Evolutionary conservation across 2,329 filamentous ascomycete species (phyloP).

Genomic region (Graphilbum sp.): DNA sequence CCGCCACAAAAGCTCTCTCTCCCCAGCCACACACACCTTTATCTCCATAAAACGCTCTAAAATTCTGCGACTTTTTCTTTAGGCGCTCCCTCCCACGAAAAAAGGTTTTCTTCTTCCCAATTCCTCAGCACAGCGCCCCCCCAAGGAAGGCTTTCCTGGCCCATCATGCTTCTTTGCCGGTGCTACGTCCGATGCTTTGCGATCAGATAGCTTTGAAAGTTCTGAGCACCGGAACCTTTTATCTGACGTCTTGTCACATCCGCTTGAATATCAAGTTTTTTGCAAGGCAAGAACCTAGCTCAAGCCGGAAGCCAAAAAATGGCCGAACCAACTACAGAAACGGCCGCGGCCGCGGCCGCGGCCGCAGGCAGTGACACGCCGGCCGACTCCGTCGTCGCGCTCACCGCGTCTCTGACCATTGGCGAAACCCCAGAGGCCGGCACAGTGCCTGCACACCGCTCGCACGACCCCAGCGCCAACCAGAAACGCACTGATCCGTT

Average conservation of each 20-base stretch:
- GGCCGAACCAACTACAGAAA: neutral
- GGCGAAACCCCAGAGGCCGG: too few relatives aligned
- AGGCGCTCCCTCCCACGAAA: neutral
- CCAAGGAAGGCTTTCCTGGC: neutral
- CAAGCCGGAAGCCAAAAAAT: neutral
- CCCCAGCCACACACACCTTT: neutral
- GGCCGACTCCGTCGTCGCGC: too few relatives aligned
- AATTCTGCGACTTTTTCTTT: neutral
- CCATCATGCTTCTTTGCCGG: conserved; percentile 8
- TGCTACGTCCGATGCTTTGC: conserved; percentile 4
- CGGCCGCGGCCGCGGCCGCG: too few relatives aligned
- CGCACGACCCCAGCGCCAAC: conserved; percentile 56
- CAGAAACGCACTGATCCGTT: conserved; percentile 85
- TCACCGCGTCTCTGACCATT: too few relatives aligned
- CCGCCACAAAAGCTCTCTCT: neutral
- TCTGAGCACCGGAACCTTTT: neutral
- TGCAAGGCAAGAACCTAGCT: neutral
- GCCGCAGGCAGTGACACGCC: too few relatives aligned
- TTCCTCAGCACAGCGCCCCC: neutral
- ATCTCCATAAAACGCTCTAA: neutral
- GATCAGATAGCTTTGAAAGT: conserved; percentile 6
- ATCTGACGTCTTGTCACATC: neutral
- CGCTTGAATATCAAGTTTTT: neutral
- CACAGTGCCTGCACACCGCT: conserved; percentile 41
- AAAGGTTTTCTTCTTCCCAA: conserved; percentile 1